These are phyloP conservation scores for Dactylellina drechsleri DNA, from an alignment of 2,329 filamentous ascomycete genomes.

Conservation along the genomic window DNA sequence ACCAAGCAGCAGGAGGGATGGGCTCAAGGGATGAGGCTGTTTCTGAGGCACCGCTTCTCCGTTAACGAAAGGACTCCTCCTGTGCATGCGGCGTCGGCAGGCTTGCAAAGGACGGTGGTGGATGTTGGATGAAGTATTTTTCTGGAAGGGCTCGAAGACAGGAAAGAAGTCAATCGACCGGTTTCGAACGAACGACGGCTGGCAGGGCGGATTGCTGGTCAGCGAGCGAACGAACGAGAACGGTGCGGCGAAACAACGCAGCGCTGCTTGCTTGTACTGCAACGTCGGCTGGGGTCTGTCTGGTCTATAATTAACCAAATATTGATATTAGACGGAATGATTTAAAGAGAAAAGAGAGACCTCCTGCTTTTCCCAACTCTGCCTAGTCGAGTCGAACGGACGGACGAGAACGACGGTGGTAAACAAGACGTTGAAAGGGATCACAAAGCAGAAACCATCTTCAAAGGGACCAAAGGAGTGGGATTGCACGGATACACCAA, in stretches of 20 bases:
- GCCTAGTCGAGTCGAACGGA: conserved; percentile 8
- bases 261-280: conserved; percentile 16
- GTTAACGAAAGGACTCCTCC: conserved; percentile 43
- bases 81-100: neutral
- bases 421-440: conserved; percentile 16
- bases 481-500: conserved; percentile 48
- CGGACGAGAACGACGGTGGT: neutral
- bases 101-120: neutral
- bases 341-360: neutral
- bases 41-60: conserved; percentile 25
- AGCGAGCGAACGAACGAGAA: neutral
- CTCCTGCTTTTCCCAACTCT: conserved; percentile 19
- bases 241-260: conserved; percentile 31
- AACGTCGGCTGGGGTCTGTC: conserved; percentile 25
- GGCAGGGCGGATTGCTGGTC: neutral
- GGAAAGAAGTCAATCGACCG: no score
- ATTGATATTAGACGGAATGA: conserved; percentile 12
- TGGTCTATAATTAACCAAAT: conserved; percentile 26
- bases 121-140: neutral
- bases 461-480: conserved; percentile 47
- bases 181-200: no score
- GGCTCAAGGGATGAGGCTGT: conserved; percentile 24
- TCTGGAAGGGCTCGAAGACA: no score
- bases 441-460: conserved; percentile 23
- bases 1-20: conserved; percentile 7